Base-by-base conservation (phyloP, 75 land plant genomes). In the Picea sitchensis region DNA sequence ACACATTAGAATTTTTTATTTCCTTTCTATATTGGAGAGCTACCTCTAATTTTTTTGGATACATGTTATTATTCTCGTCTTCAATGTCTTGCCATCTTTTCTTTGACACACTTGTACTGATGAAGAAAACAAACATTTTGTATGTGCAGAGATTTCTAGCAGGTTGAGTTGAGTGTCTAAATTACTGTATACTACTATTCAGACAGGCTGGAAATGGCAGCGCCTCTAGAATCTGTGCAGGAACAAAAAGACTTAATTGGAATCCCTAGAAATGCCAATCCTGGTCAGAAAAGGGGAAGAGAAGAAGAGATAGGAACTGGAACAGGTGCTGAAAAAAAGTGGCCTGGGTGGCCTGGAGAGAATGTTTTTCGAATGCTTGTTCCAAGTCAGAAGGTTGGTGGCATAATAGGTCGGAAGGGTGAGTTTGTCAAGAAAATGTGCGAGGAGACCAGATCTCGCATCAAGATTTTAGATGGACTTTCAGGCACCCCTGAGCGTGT, bases 261-360 rank as follows among this genome's bases (percentile, higher is more conserved):
- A 58, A 30, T 58, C 17, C 41, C 59, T 58, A 73, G 59, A 20
- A 79, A 54, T 77, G 31, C 68, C 14, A 56, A 59, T 79, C 38
- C 84, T 56, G 83, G 86, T 58, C 74, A 47, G 5, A 84, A 84
- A 77, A 76, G 84, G 26, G 71, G 60, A n/a, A 79, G 85, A 3
- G 86, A 84, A n/a, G 85, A 83, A 30, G 85, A 77, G 4, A 58
- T 21, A 30, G 64, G 21, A 30, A 63, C 79, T 56, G 79, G 61
- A 63, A 59, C 68, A 60, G 86, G 65, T 59, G 58, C 59, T 9
- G 87, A 79, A 63, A 84, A 84, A 62, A 86, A 77, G 78, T 87
- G 88, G 88, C 88, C 88, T 14, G 88, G 88, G 0, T 87, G 88
- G 88, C 88, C 88, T 17, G 88, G 88, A 20, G 88, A 87, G 58